Conservation (phyloP, 2,329 filamentous ascomycete genomes). For the Grosmannia clavigera region DNA sequence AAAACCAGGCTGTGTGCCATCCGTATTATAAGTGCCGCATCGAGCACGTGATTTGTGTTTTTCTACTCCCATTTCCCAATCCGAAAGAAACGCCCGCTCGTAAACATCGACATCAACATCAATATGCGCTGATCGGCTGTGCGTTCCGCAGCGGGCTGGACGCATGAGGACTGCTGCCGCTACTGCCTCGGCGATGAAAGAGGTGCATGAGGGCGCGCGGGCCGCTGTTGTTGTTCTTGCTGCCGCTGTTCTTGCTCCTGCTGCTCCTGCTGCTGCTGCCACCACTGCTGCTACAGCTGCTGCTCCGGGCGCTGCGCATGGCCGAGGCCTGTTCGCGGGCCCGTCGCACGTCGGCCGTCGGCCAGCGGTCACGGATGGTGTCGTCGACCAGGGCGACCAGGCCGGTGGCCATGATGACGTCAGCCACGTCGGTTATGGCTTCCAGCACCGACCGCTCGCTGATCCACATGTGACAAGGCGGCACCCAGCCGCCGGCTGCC, state of each 20-base stretch:
- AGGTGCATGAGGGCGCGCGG: neutral
- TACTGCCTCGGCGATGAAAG: neutral
- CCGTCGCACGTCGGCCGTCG: constrained; percentile 6
- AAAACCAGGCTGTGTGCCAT: no score
- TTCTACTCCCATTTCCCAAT: no score
- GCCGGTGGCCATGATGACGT: constrained; percentile 83
- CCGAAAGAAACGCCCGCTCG: no score
- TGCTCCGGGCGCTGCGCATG: neutral
- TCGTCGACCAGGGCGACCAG: constrained; percentile 83
- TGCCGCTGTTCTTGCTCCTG: neutral
- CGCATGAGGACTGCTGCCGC: neutral
- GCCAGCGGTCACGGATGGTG: constrained; percentile 72
- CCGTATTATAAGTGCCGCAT: no score
- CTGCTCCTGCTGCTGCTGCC: neutral
- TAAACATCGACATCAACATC: neutral
- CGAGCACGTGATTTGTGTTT: no score
- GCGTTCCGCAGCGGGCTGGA: constrained; percentile 15
- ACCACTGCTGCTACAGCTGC: neutral
- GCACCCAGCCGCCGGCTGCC: constrained; percentile 75
- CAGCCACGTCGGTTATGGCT: constrained; percentile 66
- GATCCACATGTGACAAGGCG: constrained; percentile 84
- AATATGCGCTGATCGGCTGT: constrained; percentile 13
- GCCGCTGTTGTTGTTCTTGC: neutral
- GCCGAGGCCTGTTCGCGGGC: neutral
- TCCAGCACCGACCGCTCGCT: constrained; percentile 59